phyloP scores from a whole-genome alignment of 306 rosid genomes.

The Aeschynomene evenia region DNA sequence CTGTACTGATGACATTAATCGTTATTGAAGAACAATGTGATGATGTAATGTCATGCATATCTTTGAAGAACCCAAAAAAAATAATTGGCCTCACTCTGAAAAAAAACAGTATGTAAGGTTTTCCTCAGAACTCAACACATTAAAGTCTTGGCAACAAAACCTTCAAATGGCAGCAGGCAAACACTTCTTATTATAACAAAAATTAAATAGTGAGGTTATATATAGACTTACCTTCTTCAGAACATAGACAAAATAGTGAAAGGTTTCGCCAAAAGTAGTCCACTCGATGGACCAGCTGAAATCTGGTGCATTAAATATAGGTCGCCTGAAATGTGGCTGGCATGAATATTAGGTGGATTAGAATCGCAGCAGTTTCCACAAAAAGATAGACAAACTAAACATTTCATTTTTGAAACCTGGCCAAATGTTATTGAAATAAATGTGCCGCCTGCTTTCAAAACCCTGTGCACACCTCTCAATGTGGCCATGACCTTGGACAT shows the following conservation, averaged over 20 bases:
- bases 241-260: conserved; percentile 81
- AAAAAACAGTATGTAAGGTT: neutral
- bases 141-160: conserved; percentile 1
- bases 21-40: neutral
- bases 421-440: conserved; percentile 91
- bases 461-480: conserved; percentile 79
- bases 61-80: conserved; percentile 2
- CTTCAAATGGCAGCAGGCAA: neutral
- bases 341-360: conserved; percentile 33
- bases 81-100: neutral
- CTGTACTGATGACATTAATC: neutral
- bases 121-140: neutral
- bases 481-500: conserved; percentile 74
- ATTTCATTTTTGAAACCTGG: conserved; percentile 58
- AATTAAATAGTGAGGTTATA: neutral
- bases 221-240: conserved; percentile 69
- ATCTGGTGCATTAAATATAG: conserved; percentile 66
- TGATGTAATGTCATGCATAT: neutral
- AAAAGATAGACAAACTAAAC: conserved; percentile 17
- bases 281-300: conserved; percentile 94
- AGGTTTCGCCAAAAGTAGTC: conserved; percentile 82
- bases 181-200: neutral
- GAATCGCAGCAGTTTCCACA: conserved; percentile 21
- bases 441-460: conserved; percentile 69
- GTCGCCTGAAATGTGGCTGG: conserved; percentile 94